Base-by-base conservation (phyloP, 2,329 filamentous ascomycete species). In the Botrytis tulipae region DNA sequence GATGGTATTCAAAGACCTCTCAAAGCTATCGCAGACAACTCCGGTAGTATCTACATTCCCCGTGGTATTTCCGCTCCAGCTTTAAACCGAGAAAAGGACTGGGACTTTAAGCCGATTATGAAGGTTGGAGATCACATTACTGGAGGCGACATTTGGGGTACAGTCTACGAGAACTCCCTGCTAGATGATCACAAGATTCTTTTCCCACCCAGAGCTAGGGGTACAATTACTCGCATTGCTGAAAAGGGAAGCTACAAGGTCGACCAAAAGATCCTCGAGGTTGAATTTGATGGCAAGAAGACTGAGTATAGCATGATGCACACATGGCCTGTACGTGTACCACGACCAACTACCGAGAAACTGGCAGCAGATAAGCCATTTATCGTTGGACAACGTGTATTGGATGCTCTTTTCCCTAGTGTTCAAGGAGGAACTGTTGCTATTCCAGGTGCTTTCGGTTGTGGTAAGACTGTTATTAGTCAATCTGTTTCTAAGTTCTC, bases 401-500 rank as follows among this genome's bases (percentile, higher is more conserved):
- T 99, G 78, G 96, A 99, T 83, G 93, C 96, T 76, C 90, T 99
- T 65, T 99, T 98, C 87, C 96, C 96, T 71, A 92, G 92, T 86
- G 96, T 99, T 16, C 94, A 97, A 85, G 96, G 96, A 83, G 96
- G 96, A 82, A 99, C 96, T 62, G 94, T 98, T 78, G 97, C 95
- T 82, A 99, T 99, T 81, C 96, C 96, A 40, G 96, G 96, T 82
- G 96, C 96, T 84, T 99, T 99, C 83, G 96, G 96, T 77, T 99
- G 96, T 81, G 96, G 96, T 82, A 99, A 99, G 91, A 99, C 96
- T 80, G 96, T 99, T 86, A 99, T 99, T 85, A 95, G 92, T 81
- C 96, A 99, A 86, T 97, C 94, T 75, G 92, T 99, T 76, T 99
- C 96, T 84, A 99, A 99, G 86, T 99, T 99, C 87, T 99, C 96